phyloP scores from a whole-genome alignment of 2,329 filamentous ascomycete species.

The Fusarium scirpi region DNA sequence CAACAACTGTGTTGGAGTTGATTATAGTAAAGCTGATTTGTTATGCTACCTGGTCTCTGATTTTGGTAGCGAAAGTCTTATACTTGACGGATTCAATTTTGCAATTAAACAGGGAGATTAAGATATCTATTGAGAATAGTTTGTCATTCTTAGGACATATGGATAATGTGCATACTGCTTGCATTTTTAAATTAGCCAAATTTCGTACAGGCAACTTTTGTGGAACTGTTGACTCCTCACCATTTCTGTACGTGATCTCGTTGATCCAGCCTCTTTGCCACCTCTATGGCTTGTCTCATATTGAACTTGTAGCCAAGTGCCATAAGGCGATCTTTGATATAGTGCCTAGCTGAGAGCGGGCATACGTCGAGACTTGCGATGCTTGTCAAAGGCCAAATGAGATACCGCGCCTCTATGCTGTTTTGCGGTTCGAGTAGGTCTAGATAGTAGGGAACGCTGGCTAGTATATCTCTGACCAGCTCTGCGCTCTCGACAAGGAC shows the following conservation, averaged over 20 bases:
- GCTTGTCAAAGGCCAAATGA: conserved; percentile 1
- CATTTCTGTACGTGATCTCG: background rate
- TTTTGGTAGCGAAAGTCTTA: too few species aligned
- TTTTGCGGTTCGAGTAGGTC: background rate
- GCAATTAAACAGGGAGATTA: too few species aligned
- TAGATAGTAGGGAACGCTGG: background rate
- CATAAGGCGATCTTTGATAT: background rate
- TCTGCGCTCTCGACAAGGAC: background rate
- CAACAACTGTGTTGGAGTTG: too few species aligned
- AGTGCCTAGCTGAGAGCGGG: background rate
- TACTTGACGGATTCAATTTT: too few species aligned
- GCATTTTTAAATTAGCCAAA: background rate
- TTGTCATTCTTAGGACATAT: background rate
- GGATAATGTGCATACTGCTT: background rate
- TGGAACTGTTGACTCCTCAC: background rate
- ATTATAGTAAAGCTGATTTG: accelerated
- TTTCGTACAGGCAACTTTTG: too few species aligned
- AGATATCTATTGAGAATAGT: too few species aligned
- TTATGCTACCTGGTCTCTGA: too few species aligned
- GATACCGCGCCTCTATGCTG: background rate
- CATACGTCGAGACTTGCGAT: background rate
- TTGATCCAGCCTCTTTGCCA: background rate
- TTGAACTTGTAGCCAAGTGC: background rate
- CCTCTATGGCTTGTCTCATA: background rate
- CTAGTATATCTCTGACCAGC: background rate